These are phyloP conservation scores for rapeseed (Brassica napus) DNA, from an alignment of 345 rosid species.

Conservation along the genomic window Da-Ae NC_063436.1:16942501-16943000, in stretches of 20 bases:
- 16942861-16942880: conserved; percentile 87
- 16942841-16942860: conserved; percentile 94
- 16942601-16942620: conserved; percentile 56
- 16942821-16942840: conserved; percentile 84
- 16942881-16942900: conserved; percentile 97
- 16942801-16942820: conserved; percentile 73
- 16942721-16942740: conserved; percentile 82
- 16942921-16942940: conserved; percentile 51
- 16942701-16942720: conserved; percentile 96
- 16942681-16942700: conserved; percentile 86
- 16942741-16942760: conserved; percentile 65
- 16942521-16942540: conserved; percentile 33
- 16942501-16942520: conserved; percentile 32
- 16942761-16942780: conserved; percentile 64
- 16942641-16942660: conserved; percentile 77
- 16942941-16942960: conserved; percentile 82
- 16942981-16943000: conserved; percentile 70
- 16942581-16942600: conserved; percentile 66
- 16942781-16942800: conserved; percentile 67
- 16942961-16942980: conserved; percentile 79
- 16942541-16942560: conserved; percentile 66
- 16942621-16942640: conserved; percentile 71
- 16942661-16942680: conserved; percentile 85
- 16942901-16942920: conserved; percentile 74
- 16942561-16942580: conserved; percentile 70